phyloP scores from a whole-genome alignment of 2,329 filamentous ascomycete genomes.

The Aspergillus versicolor region DNA sequence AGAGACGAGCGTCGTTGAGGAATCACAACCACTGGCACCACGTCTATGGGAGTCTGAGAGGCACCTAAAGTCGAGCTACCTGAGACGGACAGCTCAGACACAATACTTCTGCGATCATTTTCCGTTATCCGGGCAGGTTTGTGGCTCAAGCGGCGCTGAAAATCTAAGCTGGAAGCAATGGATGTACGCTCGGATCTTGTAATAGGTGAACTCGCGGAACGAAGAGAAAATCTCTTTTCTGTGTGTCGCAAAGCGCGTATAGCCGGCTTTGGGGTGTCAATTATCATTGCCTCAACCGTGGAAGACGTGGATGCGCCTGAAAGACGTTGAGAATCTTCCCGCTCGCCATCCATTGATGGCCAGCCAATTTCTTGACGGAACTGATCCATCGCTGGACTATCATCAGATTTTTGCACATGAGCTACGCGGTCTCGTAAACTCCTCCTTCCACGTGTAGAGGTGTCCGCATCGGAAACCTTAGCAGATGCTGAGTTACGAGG shows the following conservation, averaged over 20 bases:
- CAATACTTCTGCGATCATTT: slow-evolving; percentile 44
- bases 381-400: slow-evolving; percentile 45
- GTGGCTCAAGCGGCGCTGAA: slow-evolving; percentile 51
- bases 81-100: slow-evolving; percentile 42
- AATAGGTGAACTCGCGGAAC: slow-evolving; percentile 47
- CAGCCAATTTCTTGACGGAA: slow-evolving; percentile 53
- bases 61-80: slow-evolving; percentile 31
- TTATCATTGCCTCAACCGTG: slow-evolving; percentile 57
- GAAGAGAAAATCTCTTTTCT: slow-evolving; percentile 53
- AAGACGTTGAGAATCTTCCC: slow-evolving; percentile 39
- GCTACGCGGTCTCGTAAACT: slow-evolving; percentile 35
- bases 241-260: slow-evolving; percentile 53
- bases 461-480: slow-evolving; percentile 21
- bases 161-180: slow-evolving; percentile 41
- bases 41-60: slow-evolving; percentile 34
- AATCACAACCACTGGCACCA: slow-evolving; percentile 49
- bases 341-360: slow-evolving; percentile 38
- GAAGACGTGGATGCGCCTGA: slow-evolving; percentile 55
- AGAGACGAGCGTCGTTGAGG: slow-evolving; percentile 48
- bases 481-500: slow-evolving; percentile 3
- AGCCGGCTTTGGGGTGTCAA: slow-evolving; percentile 49
- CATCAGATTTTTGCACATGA: slow-evolving; percentile 25
- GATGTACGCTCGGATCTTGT: slow-evolving; percentile 48
- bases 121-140: slow-evolving; percentile 52
- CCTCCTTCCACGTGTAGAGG: slow-evolving; percentile 29